Evolutionary conservation across 75 land plant genomes (phyloP).

Genomic region (Sequoia sempervirens): DNA sequence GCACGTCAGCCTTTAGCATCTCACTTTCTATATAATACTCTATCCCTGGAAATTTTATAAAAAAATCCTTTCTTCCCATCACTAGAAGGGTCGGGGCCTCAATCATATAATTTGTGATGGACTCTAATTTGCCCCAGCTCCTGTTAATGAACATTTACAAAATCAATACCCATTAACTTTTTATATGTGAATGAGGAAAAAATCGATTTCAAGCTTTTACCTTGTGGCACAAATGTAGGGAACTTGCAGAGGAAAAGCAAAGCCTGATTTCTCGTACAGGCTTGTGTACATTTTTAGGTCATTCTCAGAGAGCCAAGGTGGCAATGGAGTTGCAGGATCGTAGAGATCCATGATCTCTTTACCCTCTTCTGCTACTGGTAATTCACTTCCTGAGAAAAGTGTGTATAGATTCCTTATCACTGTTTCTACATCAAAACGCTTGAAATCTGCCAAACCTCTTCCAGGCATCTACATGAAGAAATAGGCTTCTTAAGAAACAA

Average conservation of each 20-base stretch:
- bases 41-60: slow-evolving; percentile 38
- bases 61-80: slow-evolving; percentile 49
- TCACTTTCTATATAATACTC: slow-evolving; percentile 37
- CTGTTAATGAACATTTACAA: neutral
- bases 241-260: slow-evolving; percentile 39
- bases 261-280: slow-evolving; percentile 58
- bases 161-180: neutral
- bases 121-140: slow-evolving; percentile 2
- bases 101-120: slow-evolving; percentile 13
- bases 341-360: slow-evolving; percentile 65
- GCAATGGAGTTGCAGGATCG: slow-evolving; percentile 40
- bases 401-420: slow-evolving; percentile 54
- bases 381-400: slow-evolving; percentile 46
- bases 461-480: slow-evolving; percentile 49
- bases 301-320: slow-evolving; percentile 57
- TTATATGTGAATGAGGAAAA: too few species aligned
- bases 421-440: slow-evolving; percentile 54
- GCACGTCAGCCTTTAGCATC: slow-evolving; percentile 25
- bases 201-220: neutral
- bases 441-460: slow-evolving; percentile 72
- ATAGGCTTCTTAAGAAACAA: too few species aligned
- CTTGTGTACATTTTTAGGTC: slow-evolving; percentile 39
- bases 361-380: slow-evolving; percentile 41
- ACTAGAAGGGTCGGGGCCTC: slow-evolving; percentile 30
- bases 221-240: slow-evolving; percentile 25